A percentile compares a stretch with the other conserved stretches of the same genome.
Conservation (phyloP, 75 land plant genomes). For the Isoetes taiwanensis region DNA sequence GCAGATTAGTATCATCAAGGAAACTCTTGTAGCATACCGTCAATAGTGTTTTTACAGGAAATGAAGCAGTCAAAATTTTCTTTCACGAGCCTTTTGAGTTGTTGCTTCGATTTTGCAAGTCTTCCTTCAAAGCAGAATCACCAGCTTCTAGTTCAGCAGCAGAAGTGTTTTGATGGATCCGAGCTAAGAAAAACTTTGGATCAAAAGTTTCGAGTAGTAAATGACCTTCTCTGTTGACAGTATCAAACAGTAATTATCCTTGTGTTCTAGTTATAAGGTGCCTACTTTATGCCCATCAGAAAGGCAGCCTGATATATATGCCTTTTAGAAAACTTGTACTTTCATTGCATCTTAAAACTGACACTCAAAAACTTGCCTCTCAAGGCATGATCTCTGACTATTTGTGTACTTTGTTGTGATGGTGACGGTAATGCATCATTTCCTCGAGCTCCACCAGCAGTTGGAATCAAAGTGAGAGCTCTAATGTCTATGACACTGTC, state of each 20-base stretch:
- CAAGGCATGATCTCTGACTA: too few relatives aligned
- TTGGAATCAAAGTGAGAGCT: conserved; percentile 26
- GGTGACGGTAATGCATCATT: conserved; percentile 12
- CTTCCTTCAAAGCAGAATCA: conserved; percentile 65
- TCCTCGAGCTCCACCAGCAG: conserved; percentile 15
- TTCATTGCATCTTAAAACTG: conserved; percentile 3
- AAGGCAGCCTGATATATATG: too few relatives aligned
- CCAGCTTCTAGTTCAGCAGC: conserved; percentile 78
- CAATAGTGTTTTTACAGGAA: conserved; percentile 97
- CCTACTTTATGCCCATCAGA: too few relatives aligned
- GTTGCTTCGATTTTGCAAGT: conserved; percentile 84
- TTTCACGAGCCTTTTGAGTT: conserved; percentile 81
- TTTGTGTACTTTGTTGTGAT: background rate
- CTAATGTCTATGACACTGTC: conserved; percentile 40
- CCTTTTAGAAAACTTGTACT: conserved; percentile 7
- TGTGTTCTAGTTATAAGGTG: too few relatives aligned
- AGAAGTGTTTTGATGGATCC: conserved; percentile 68
- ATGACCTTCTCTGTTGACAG: conserved; percentile 91
- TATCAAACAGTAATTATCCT: too few relatives aligned
- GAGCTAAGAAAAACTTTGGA: conserved; percentile 63
- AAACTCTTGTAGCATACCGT: conserved; percentile 37
- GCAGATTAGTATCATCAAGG: too few relatives aligned
- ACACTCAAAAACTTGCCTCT: too few relatives aligned
- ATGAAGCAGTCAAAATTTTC: conserved; percentile 97
- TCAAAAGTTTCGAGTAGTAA: conserved; percentile 84